Percentiles rank a stretch among this genome's conserved stretches.
Conservation (phyloP, 495 filamentous ascomycete genomes). For the Annulohypoxylon moriforme region DNA sequence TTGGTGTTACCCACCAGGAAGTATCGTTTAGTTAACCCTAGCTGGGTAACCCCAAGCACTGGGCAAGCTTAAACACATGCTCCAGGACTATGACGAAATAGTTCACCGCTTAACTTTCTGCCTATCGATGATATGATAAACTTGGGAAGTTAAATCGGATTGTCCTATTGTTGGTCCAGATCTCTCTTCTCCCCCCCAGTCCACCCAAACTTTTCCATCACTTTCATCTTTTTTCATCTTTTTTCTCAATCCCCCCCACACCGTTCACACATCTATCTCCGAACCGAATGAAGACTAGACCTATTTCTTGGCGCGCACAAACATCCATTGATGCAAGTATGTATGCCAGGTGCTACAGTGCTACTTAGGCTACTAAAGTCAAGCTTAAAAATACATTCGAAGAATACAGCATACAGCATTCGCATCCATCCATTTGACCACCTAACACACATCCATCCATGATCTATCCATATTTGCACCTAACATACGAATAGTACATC, state of each 20-base stretch:
- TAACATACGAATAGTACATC: too few species aligned
- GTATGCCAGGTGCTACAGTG: too few species aligned
- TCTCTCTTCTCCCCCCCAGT: not conserved
- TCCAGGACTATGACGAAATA: conserved; percentile 35
- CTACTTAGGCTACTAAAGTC: not conserved
- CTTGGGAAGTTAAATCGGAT: conserved; percentile 11
- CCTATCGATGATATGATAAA: conserved; percentile 27
- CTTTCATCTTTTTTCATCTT: not conserved
- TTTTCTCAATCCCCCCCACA: conserved; percentile 4
- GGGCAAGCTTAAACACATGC: not conserved
- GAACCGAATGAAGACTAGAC: conserved; percentile 6
- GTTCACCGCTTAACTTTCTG: conserved; percentile 31
- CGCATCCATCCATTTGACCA: not conserved
- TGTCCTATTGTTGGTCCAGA: conserved; percentile 31
- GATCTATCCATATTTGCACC: too few species aligned
- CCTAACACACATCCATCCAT: not conserved
- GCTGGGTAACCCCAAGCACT: not conserved
- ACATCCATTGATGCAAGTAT: conserved; percentile 4
- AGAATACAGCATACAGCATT: too few species aligned
- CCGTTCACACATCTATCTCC: conserved; percentile 41
- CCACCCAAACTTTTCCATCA: not conserved
- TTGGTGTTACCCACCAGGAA: not conserved
- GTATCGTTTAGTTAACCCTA: not conserved
- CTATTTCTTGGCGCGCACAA: conserved; percentile 32
- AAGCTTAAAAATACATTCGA: not conserved